A percentile compares a stretch with the other conserved stretches of the same genome.
Evolutionary conservation across 495 filamentous ascomycete species (phyloP).

Genomic region (Cenococcum geophilum): DNA sequence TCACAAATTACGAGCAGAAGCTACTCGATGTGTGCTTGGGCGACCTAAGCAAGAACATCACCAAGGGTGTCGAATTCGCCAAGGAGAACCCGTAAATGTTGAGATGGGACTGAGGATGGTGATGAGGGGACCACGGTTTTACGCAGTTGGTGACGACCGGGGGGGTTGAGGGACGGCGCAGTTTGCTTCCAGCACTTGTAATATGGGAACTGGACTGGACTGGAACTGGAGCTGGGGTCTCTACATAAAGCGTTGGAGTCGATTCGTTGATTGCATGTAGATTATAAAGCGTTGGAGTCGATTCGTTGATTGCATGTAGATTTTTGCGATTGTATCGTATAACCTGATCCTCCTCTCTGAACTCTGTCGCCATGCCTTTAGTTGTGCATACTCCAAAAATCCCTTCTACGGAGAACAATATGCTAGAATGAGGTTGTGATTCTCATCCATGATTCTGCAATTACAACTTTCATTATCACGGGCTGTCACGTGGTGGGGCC

Average conservation of each 20-base stretch:
- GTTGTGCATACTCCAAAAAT: no score
- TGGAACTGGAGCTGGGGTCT: conserved; percentile 10
- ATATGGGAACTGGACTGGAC: conserved; percentile 10
- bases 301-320: conserved; percentile 4
- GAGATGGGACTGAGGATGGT: background rate
- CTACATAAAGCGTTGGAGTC: background rate
- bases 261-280: conserved; percentile 3
- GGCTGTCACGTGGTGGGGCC: no score
- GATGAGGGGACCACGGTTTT: background rate
- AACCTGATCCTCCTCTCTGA: background rate
- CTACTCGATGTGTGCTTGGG: conserved; percentile 74
- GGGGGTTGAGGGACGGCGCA: background rate
- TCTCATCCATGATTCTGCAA: no score
- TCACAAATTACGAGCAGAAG: conserved; percentile 80
- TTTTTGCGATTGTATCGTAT: conserved; percentile 1
- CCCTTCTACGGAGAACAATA: no score
- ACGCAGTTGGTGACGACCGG: no score
- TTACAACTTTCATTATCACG: no score
- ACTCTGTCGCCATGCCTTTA: no score
- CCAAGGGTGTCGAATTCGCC: conserved; percentile 67
- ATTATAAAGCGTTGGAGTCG: conserved; percentile 5
- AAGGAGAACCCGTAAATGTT: conserved; percentile 59
- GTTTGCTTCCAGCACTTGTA: conserved; percentile 17
- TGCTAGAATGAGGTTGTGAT: no score
- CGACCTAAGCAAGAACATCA: conserved; percentile 87